Conservation (phyloP, 495 filamentous ascomycete genomes). For the Trichoderma erinaceum region DNA sequence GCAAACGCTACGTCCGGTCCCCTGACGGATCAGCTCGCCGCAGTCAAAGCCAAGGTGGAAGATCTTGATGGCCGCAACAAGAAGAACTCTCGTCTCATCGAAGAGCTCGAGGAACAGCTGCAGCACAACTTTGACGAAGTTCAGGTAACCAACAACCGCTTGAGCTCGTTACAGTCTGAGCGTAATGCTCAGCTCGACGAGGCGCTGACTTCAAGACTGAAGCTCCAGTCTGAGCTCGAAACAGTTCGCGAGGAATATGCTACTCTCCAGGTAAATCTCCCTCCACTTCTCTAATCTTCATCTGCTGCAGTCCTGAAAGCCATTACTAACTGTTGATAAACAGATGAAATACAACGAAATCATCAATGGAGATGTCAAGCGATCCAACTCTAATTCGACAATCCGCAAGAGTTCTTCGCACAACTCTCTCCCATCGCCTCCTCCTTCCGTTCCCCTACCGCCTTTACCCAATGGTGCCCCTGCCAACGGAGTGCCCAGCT, state of each 20-base stretch:
- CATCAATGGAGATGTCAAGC: slow-evolving; percentile 44
- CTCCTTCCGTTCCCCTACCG: slow-evolving; percentile 86
- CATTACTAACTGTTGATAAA: slow-evolving; percentile 26
- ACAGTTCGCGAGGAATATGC: slow-evolving; percentile 56
- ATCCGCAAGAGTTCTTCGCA: slow-evolving; percentile 83
- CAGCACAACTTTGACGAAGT: slow-evolving; percentile 90
- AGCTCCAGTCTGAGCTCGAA: slow-evolving; percentile 50
- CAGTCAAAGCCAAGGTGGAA: slow-evolving; percentile 65
- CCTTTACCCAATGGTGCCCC: slow-evolving; percentile 61
- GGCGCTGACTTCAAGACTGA: slow-evolving; percentile 44
- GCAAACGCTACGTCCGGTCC: slow-evolving; percentile 31
- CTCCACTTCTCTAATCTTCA: background rate
- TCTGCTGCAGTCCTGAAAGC: too few relatives aligned
- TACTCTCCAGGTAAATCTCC: slow-evolving; percentile 56
- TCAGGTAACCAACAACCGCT: slow-evolving; percentile 70
- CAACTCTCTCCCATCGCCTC: slow-evolving; percentile 80
- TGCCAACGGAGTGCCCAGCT: slow-evolving; percentile 34
- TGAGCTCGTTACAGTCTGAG: slow-evolving; percentile 65
- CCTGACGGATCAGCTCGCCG: slow-evolving; percentile 62
- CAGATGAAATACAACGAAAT: slow-evolving; percentile 56
- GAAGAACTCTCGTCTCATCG: slow-evolving; percentile 83
- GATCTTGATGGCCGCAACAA: slow-evolving; percentile 57
- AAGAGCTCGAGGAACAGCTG: slow-evolving; percentile 97
- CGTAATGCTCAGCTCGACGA: slow-evolving; percentile 56
- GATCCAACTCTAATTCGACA: slow-evolving; percentile 67